Evolutionary conservation across 352 stramenopile genomes (phyloP).

Genomic region (Phytophthora uliginosa): DNA sequence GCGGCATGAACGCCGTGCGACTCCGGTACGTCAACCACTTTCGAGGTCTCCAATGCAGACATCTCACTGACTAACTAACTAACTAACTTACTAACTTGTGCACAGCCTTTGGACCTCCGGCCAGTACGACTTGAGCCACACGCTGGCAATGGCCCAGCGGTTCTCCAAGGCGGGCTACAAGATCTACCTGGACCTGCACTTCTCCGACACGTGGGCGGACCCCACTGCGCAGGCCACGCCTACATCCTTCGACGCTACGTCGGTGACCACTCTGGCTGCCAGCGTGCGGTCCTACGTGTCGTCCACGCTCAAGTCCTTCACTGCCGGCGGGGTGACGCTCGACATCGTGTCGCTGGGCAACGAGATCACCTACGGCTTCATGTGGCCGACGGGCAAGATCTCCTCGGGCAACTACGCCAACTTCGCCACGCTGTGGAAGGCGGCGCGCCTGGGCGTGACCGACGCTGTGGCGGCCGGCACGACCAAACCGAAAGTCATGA

Average conservation of each 20-base stretch:
- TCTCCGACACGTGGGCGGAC: conserved; percentile 46
- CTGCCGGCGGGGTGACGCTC: conserved; percentile 25
- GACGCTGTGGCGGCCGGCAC: conserved; percentile 36
- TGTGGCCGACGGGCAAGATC: conserved; percentile 37
- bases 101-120: conserved; percentile 31
- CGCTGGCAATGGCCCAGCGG: conserved; percentile 28
- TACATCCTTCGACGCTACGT: conserved; percentile 26
- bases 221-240: conserved; percentile 22
- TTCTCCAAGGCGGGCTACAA: conserved; percentile 44
- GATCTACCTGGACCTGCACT: conserved; percentile 49
- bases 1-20: conserved; percentile 44
- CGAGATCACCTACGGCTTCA: conserved; percentile 42
- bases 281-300: conserved; percentile 31
- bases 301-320: conserved; percentile 42
- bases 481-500: conserved; percentile 45
- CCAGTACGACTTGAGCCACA: conserved; percentile 35
- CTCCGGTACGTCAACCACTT: conserved; percentile 25
- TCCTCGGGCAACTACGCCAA: conserved; percentile 28
- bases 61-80: background rate
- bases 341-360: conserved; percentile 43
- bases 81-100: background rate
- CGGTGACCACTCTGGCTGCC: conserved; percentile 24
- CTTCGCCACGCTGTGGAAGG: conserved; percentile 41
- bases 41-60: background rate
- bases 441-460: conserved; percentile 35